Base-by-base conservation (phyloP, 75 land plant species). In the Sequoia sempervirens region DNA sequence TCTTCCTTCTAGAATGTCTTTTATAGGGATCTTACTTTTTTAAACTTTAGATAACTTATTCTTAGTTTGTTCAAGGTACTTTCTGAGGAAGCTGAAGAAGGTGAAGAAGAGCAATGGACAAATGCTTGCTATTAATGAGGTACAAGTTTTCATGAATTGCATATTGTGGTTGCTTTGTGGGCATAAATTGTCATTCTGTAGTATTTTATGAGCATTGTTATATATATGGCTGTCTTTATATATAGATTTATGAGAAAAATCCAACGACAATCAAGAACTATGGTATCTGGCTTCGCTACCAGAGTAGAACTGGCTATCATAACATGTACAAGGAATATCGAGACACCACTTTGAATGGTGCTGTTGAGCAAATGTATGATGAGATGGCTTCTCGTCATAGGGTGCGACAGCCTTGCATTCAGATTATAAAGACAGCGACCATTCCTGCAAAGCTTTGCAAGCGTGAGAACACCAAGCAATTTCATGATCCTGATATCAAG, bases 71-170 rank as follows among this genome's bases (percentile, higher is more conserved):
- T 34, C 11, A 40, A 94, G 96, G 97, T 95, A 95, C 82, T 95
- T 95, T 84, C 61, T 95, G 83, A 89, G 97, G 85, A 95, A 95
- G 95, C 87, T 94, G 83, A 94, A 93, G 94, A 95, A 94, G 84
- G 97, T 94, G 75, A 94, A 95, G 89, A 93, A 94, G 85, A 91
- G 97, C 79, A 93, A 95, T 81, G 97, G 97, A 0, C 97, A 95
- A 47, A 78, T 95, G 26, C 97, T 95, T 78, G 94, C 97, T 23
- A 95, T 95, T 83, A 95, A 95, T 73, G 96, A 95, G 96, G 95
- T 94, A 80, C 23, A 30, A 1, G 1, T 52, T 58, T 68, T 69
- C 18, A 7, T 40, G 38, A 32, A 23, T 30, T 82, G 17, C 17
- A 40, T 78, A n/a, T 52, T 28, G 64, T 37, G 30, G 76, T 45